Evolutionary conservation across 176 grass and related monocot genomes (phyloP).

Genomic region (Calamus simplicifolius): DNA sequence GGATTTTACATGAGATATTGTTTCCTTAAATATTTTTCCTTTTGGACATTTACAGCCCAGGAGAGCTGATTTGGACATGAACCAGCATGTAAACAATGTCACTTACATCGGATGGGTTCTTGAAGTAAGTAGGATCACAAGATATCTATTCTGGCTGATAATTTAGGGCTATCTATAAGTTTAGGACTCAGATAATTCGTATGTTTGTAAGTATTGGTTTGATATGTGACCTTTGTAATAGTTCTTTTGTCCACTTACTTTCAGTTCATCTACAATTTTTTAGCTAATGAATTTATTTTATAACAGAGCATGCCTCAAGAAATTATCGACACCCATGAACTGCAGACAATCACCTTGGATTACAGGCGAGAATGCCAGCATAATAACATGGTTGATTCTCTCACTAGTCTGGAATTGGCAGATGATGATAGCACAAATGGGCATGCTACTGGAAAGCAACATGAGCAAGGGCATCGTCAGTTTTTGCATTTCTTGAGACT

Average conservation of each 20-base stretch:
- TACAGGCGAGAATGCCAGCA: slow-evolving; percentile 95
- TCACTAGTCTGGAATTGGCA: slow-evolving; percentile 63
- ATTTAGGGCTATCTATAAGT: too few species aligned
- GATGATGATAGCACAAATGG: slow-evolving; percentile 43
- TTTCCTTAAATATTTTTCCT: too few species aligned
- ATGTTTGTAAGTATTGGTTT: too few species aligned
- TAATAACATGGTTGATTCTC: slow-evolving; percentile 76
- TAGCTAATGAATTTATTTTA: not conserved
- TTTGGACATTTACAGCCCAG: slow-evolving; percentile 52
- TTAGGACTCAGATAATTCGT: too few species aligned
- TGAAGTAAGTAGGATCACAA: slow-evolving; percentile 48
- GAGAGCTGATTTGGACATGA: slow-evolving; percentile 99
- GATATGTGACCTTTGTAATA: too few species aligned
- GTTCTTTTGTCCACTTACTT: too few species aligned
- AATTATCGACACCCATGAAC: slow-evolving; percentile 91
- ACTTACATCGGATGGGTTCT: slow-evolving; percentile 99
- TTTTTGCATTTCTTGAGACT: slow-evolving; percentile 85
- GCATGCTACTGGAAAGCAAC: slow-evolving; percentile 18
- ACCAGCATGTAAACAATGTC: slow-evolving; percentile 99
- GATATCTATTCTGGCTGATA: not conserved
- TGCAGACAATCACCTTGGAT: slow-evolving; percentile 96
- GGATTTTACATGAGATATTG: too few species aligned
- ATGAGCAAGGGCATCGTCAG: slow-evolving; percentile 37
- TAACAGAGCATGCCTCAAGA: slow-evolving; percentile 92
- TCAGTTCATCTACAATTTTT: too few species aligned